Evolutionary conservation across 2,329 filamentous ascomycete genomes (phyloP), one percentile per base, ranked within the genome.

Genomic region (Hirsutella minnesotensis): DNA sequence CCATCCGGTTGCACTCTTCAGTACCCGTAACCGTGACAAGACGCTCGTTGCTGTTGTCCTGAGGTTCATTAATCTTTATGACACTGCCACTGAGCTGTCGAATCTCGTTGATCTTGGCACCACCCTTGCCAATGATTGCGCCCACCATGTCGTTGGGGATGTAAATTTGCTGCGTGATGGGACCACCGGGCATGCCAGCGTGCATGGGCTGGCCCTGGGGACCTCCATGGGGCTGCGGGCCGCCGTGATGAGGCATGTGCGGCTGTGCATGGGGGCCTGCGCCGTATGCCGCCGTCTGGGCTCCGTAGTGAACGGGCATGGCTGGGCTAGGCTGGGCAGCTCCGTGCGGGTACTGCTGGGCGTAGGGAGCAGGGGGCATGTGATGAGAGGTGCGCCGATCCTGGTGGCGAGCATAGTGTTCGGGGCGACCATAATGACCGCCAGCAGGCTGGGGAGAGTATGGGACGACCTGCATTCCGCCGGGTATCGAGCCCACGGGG

Each of bases 121-220:
- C 92, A 48, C 92, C 92, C 69, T 98, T 98, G 57, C 92, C 92
- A 55, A 98, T 98, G 56, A 98, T 98, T 44, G 92, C 92, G 49
- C 92, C 92, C 42, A 98, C 92, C 92, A 98, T 96, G 58, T 98
- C 92, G 60, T 98, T 98, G 45, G 92, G 92, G 55, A 98, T 98
- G 68, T 85, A 98, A 52, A 98, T 98, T 65, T 98, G 92, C 65
- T 98, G 92, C 3, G 92, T 98, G 57, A 96, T 72, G 40, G 89
- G 87, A 20, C 65, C 63, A 12, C 64, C 67, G 5, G 62, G 58
- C 73, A 65, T 79, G 37, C 62, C 78, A 16, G 77, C 78, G 49
- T 81, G 78, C 68, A 88, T 82, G 9, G 86, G 83, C 56, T 86
- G 83, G 48, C 79, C 77, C 40, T 84, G 81, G 42, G 83, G 80